Evolutionary conservation across 2,329 filamentous ascomycete species (phyloP).

Genomic region (Xylariaceae sp.): DNA sequence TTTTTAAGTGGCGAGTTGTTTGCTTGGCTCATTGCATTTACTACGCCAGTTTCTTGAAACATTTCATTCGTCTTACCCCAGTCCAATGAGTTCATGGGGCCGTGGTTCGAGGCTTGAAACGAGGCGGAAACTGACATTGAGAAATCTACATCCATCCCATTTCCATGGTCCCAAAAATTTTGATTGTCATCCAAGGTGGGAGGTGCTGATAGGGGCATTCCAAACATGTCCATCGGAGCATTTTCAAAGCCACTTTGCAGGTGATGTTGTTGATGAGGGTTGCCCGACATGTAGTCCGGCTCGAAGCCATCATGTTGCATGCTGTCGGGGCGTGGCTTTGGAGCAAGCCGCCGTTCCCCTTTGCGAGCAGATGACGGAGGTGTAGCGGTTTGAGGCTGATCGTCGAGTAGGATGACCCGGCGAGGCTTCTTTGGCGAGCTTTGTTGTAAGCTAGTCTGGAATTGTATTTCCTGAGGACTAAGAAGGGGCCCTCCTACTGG

Average conservation of each 20-base stretch:
- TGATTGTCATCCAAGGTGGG: constrained; percentile 41
- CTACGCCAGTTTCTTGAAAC: constrained; percentile 45
- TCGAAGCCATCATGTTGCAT: constrained; percentile 58
- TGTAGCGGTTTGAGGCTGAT: constrained; percentile 50
- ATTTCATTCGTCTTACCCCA: constrained; percentile 55
- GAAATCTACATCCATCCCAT: constrained; percentile 59
- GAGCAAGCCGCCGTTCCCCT: constrained; percentile 51
- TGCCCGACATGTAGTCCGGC: constrained; percentile 47
- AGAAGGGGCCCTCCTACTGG: constrained; percentile 35
- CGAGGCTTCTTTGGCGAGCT: constrained; percentile 43
- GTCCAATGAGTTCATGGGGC: constrained; percentile 50
- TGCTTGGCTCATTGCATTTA: constrained; percentile 35
- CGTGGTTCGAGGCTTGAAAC: constrained; percentile 43
- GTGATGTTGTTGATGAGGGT: constrained; percentile 46
- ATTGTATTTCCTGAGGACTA: constrained; percentile 29
- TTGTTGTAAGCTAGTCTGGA: constrained; percentile 25
- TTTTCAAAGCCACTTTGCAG: constrained; percentile 43
- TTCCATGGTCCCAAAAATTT: constrained; percentile 54
- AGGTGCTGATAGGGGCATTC: constrained; percentile 57
- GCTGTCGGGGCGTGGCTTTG: constrained; percentile 41
- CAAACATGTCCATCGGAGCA: constrained; percentile 52
- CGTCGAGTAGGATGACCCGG: constrained; percentile 38
- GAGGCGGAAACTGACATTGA: constrained; percentile 39
- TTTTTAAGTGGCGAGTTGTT: constrained; percentile 37
- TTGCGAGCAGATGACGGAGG: constrained; percentile 57